A percentile compares a stretch with the other conserved stretches of the same genome.
phyloP scores from a whole-genome alignment of 148 eudicot genomes.

The Fagopyrum homotropicum region DNA sequence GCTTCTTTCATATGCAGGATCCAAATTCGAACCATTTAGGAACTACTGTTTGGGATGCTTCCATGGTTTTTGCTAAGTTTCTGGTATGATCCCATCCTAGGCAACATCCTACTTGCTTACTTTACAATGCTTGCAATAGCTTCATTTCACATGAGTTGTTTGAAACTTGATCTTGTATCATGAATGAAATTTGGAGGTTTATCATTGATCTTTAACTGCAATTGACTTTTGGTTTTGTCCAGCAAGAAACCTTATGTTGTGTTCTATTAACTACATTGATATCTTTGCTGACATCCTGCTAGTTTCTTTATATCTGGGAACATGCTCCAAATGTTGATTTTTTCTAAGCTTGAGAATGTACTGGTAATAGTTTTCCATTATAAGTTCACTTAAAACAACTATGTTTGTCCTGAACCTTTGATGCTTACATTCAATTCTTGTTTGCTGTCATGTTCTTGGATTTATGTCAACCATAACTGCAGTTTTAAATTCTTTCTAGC shows the following conservation, averaged over 20 bases:
- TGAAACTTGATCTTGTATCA: neutral
- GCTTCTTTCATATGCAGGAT: constrained; percentile 43
- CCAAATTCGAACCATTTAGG: constrained; percentile 96
- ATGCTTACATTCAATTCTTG: neutral
- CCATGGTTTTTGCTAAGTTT: constrained; percentile 87
- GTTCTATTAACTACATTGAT: neutral
- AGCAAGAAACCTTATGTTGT: neutral
- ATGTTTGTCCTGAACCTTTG: neutral
- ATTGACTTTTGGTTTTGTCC: neutral
- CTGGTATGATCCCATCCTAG: constrained; percentile 41
- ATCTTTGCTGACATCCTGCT: neutral
- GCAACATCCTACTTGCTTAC: neutral
- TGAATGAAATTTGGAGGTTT: neutral
- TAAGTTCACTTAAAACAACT: neutral
- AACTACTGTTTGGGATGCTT: constrained; percentile 97
- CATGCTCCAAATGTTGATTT: neutral
- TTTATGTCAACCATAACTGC: neutral
- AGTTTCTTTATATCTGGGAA: neutral
- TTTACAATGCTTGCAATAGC: neutral
- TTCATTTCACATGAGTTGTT: neutral
- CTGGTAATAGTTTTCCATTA: neutral
- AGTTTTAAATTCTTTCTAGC: neutral
- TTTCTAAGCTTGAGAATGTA: neutral
- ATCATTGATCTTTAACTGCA: neutral
- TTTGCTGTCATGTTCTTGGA: neutral